Evolutionary conservation across 108 stramenopile genomes (phyloP), one percentile per base, ranked within the genome.

Genomic region (Nitzschia palea): DNA sequence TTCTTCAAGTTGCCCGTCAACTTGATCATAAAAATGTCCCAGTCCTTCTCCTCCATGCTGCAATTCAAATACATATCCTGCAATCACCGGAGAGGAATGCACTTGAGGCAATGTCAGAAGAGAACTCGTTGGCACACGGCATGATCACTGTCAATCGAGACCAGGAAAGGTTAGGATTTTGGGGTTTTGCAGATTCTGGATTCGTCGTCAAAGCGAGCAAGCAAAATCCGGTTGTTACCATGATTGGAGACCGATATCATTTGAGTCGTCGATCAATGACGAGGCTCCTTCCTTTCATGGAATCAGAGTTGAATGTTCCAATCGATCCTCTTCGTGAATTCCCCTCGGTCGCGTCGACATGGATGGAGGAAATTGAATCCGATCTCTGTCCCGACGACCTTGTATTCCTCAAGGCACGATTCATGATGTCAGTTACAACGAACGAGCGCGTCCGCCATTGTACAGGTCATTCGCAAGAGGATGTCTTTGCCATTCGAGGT

Each of bases 401-500:
- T n/a, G 18, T 61, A 12, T 26, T 48, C 34, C 44, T 73, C 8
- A 0, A 45, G 0, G 54, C 44, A n/a, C 12, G 62, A 23, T 53
- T 68, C 22, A 27, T 18, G 17, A 53, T 86, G 25, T 87, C 86
- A 28, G 64, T 58, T 29, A 30, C 54, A 8, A 62, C 59, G 12
- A 25, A 48, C 15, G 88, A 89, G 32, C 67, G 89, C 25, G 82
- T 79, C 36, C 77, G 94, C 5, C 91, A 93, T 68, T 86, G 90
- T 23, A 86, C 88, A n/a, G 94, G 94, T 5, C 94, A 95, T 69
- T 82, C 84, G 12, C 87, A 89, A 63, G 82, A 88, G 50, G 94
- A 95, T 60, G 78, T 95, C 55, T 92, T 75, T 55, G 55, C 55
- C 23, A 75, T 95, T 50, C 82, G 94, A 55, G 73, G 62, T 43